phyloP scores from a whole-genome alignment of 2,329 filamentous ascomycete species.

The Phialophora tarda region DNA sequence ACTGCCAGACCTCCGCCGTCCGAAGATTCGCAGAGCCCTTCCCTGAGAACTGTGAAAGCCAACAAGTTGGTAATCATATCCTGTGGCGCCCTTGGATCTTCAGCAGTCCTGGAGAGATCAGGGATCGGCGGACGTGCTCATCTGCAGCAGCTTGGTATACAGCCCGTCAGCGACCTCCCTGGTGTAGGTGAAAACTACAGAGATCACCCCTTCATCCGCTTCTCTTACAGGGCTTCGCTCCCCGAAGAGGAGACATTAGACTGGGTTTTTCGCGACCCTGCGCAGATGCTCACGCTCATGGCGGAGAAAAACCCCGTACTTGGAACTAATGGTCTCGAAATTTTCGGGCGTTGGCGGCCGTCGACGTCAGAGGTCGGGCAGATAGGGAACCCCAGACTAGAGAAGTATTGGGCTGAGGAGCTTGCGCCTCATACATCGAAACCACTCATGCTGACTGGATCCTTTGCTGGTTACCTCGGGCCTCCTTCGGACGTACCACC shows the following conservation, averaged over 20 bases:
- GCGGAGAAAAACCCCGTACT: constrained; percentile 45
- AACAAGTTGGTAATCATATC: constrained; percentile 62
- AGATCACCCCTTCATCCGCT: constrained; percentile 62
- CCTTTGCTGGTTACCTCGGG: constrained; percentile 12
- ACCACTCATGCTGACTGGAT: constrained; percentile 1
- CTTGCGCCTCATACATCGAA: constrained; percentile 50
- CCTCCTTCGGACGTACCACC: constrained; percentile 29
- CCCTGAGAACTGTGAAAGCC: constrained; percentile 25
- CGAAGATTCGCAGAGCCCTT: not conserved
- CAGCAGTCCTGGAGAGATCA: constrained; percentile 64
- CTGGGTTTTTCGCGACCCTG: constrained; percentile 55
- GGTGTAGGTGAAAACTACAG: constrained; percentile 57
- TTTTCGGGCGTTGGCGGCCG: not conserved
- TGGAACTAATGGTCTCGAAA: constrained; percentile 58
- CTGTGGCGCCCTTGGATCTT: constrained; percentile 63
- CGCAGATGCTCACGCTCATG: constrained; percentile 32
- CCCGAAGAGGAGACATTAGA: constrained; percentile 59
- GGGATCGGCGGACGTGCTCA: constrained; percentile 60
- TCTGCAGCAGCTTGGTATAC: constrained; percentile 50
- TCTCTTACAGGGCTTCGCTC: constrained; percentile 58
- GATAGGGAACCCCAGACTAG: constrained; percentile 52
- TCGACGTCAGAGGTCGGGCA: constrained; percentile 40
- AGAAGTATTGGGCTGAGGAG: constrained; percentile 60
- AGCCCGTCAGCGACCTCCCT: constrained; percentile 51
- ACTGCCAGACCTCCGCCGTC: constrained; percentile 43